These are phyloP conservation scores for Hirsutella thompsonii DNA, from an alignment of 2,329 filamentous ascomycete genomes.

Conservation along the genomic window DNA sequence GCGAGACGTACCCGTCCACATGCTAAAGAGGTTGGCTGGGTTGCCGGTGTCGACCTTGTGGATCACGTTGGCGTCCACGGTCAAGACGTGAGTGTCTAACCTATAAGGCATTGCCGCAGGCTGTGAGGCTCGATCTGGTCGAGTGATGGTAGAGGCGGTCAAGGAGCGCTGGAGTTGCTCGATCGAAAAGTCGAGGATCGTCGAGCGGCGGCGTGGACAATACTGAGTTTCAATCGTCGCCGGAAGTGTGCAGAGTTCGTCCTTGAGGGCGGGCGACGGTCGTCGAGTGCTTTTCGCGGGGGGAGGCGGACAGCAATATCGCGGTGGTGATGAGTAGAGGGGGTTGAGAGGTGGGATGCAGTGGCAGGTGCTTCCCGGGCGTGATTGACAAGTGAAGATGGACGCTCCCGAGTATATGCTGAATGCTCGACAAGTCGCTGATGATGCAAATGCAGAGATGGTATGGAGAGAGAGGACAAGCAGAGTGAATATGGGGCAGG, in stretches of 20 bases:
- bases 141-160: conserved; percentile 15
- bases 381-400: not conserved
- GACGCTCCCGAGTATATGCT: not conserved
- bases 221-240: too few species aligned
- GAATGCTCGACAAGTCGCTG: conserved; percentile 1
- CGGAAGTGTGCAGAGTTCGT: too few species aligned
- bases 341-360: not conserved
- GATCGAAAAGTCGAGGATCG: too few species aligned
- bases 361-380: not conserved
- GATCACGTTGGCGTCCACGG: conserved; percentile 82
- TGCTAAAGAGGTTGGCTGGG: conserved; percentile 85
- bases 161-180: too few species aligned
- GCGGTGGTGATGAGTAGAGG: not conserved
- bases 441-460: conserved; percentile 2
- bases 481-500: conserved; percentile 6
- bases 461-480: not conserved
- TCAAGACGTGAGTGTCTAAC: conserved; percentile 75
- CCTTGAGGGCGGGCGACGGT: too few species aligned
- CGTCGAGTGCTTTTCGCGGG: too few species aligned
- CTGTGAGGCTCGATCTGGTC: conserved; percentile 21
- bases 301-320: too few species aligned
- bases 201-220: too few species aligned
- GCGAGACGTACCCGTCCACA: conserved; percentile 86
- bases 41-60: conserved; percentile 91
- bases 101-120: conserved; percentile 60